phyloP scores from a whole-genome alignment of 176 grass and related monocot genomes.

The Rhynchospora tenuis region DNA sequence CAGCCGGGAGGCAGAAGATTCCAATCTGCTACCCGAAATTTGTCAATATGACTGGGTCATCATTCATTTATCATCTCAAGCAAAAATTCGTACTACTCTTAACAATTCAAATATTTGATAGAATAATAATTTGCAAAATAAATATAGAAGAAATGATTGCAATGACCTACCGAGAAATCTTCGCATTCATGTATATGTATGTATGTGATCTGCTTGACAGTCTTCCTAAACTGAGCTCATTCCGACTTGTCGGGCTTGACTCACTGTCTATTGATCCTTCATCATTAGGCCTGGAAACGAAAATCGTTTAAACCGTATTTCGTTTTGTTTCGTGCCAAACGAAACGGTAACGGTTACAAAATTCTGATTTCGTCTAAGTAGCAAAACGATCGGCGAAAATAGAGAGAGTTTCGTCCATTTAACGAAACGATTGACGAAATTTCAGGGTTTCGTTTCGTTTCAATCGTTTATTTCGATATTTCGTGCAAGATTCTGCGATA shows the following conservation, averaged over 20 bases:
- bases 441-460: too few relatives aligned
- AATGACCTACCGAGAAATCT: conserved; percentile 58
- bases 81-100: background rate
- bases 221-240: conserved; percentile 34
- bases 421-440: too few relatives aligned
- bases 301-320: too few relatives aligned
- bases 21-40: conserved; percentile 41
- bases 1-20: conserved; percentile 82
- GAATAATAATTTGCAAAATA: background rate
- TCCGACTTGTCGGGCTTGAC: conserved; percentile 15
- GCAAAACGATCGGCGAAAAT: too few relatives aligned
- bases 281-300: too few relatives aligned
- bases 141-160: background rate
- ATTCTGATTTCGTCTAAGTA: too few relatives aligned
- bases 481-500: too few relatives aligned
- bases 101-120: background rate
- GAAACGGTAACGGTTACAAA: too few relatives aligned
- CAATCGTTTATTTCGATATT: too few relatives aligned
- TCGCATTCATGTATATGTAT: conserved; percentile 63
- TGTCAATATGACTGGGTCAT: background rate
- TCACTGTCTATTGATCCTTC: conserved; percentile 28
- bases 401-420: too few relatives aligned
- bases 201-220: conserved; percentile 62
- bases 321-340: too few relatives aligned
- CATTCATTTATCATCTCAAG: background rate